Evolutionary conservation across 2,329 filamentous ascomycete species (phyloP).

Genomic region (Lanzia echinophila): DNA sequence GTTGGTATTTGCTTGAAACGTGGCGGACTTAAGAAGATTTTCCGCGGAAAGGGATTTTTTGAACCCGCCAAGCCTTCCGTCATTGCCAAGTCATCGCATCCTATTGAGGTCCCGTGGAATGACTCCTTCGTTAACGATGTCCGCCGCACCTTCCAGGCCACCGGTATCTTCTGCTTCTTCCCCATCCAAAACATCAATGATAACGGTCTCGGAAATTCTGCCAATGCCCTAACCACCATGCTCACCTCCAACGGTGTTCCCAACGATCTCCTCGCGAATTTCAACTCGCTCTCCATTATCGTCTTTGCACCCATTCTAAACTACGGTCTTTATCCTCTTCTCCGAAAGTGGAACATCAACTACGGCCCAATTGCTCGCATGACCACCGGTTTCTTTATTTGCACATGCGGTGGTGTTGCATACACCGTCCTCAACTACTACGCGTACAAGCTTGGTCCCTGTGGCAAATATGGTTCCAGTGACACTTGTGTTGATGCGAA

Average conservation of each 20-base stretch:
- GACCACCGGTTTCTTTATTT: constrained; percentile 60
- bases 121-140: constrained; percentile 78
- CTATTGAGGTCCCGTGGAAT: constrained; percentile 69
- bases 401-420: constrained; percentile 50
- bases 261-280: constrained; percentile 71
- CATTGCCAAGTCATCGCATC: constrained; percentile 47
- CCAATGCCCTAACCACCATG: constrained; percentile 47
- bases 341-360: constrained; percentile 55
- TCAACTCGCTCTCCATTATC: constrained; percentile 69
- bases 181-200: constrained; percentile 37
- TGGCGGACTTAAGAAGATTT: constrained; percentile 61
- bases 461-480: constrained; percentile 38
- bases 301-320: constrained; percentile 68
- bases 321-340: constrained; percentile 57
- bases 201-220: constrained; percentile 42
- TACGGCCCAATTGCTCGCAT: constrained; percentile 74
- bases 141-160: constrained; percentile 60
- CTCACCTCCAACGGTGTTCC: constrained; percentile 63
- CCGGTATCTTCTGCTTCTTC: constrained; percentile 56
- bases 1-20: constrained; percentile 36
- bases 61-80: constrained; percentile 61
- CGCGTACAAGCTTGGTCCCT: constrained; percentile 57
- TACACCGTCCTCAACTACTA: constrained; percentile 52
- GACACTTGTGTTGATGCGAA: constrained; percentile 20
- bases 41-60: constrained; percentile 49